Evolutionary conservation across 179 eudicot genomes (phyloP), one percentile per base, ranked within the genome.

Genomic region (Spergularia azorica): DNA sequence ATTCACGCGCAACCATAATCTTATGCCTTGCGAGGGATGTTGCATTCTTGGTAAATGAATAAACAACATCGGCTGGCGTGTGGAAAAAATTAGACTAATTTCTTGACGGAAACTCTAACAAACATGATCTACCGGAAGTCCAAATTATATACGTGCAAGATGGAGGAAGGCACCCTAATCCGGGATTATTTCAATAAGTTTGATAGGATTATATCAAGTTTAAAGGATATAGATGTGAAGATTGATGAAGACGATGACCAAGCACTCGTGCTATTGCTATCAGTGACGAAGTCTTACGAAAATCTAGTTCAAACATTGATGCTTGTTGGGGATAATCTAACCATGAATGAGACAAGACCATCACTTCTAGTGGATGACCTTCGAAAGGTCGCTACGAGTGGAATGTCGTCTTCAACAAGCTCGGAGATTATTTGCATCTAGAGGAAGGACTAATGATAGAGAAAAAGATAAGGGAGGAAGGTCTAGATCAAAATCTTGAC

Each of bases 371-470:
- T 2, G 32, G 32, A 26, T 26, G 32, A 26, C 32, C 32, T 1
- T 26, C 1, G 32, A 26, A 26, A 26, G 32, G 32, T 26, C 32
- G 32, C 2, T 26, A 26, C 32, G 32, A 71, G 64, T 55, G 63
- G 32, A 6, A 57, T 71, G 74, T 32, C 51, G 56, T 16, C 21
- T 36, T 0, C 67, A 59, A 60, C 39, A 59, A 20, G 41, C 36
- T 14, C 70, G 41, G 1, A 52, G 54, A 39, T 66, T 66, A 21
- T 66, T 66, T 66, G 20, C 52, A 5, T 16, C 20, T 66, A 66
- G 63, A 52, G 63, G 48, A 70, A 71, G 36, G 67, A 72, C 38
- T 7, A 72, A 72, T 72, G 56, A 72, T 39, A 56, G 63, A 60
- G 38, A 12, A 60, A 41, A 62, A 16, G 57, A 2, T 8, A 72